Evolutionary conservation across 257 asterid genomes (phyloP).

Genomic region (Solanum piurae): DNA sequence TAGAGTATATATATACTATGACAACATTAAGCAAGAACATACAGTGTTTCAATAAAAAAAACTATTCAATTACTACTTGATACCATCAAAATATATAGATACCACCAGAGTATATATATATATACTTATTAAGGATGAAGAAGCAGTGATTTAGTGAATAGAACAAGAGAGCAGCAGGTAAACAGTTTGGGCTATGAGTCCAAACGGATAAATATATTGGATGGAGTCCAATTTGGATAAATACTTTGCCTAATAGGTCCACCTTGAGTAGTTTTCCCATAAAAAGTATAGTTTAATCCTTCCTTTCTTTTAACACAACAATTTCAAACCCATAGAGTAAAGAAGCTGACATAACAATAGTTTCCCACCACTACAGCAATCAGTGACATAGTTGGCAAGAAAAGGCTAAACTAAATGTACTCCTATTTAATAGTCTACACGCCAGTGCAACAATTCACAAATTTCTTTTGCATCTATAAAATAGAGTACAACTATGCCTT

Average conservation of each 20-base stretch:
- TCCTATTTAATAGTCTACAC: neutral
- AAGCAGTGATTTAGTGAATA: too few relatives aligned
- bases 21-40: fast-evolving
- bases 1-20: too few relatives aligned
- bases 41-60: too few relatives aligned
- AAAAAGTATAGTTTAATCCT: neutral
- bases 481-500: neutral
- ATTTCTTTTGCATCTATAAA: neutral
- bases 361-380: neutral
- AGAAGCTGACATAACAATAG: neutral
- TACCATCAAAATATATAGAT: too few relatives aligned
- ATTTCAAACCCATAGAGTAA: neutral
- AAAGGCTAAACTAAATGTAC: neutral
- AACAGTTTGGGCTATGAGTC: too few relatives aligned
- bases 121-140: too few relatives aligned
- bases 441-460: neutral
- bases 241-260: neutral
- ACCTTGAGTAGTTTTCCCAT: neutral
- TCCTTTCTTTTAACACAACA: neutral
- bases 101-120: too few relatives aligned
- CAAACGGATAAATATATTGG: too few relatives aligned
- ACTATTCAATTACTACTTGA: too few relatives aligned
- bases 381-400: neutral
- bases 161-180: too few relatives aligned
- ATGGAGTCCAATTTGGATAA: neutral